Evolutionary conservation across 2,329 filamentous ascomycete genomes (phyloP).

Genomic region (Arthrobotrys musiformis): DNA sequence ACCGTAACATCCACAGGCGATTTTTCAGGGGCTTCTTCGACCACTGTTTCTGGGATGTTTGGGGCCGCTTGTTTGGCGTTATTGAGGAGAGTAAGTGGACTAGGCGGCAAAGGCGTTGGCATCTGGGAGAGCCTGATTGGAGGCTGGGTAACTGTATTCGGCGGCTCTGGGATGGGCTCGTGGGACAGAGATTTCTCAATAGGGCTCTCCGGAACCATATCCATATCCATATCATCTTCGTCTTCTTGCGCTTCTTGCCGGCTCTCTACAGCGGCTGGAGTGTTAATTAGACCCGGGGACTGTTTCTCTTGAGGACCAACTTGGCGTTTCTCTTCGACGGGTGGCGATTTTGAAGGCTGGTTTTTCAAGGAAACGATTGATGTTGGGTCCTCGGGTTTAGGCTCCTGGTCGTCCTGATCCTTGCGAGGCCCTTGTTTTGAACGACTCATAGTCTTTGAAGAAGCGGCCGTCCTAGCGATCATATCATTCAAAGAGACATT

Average conservation of each 20-base stretch:
- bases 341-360: neutral
- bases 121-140: constrained; percentile 41
- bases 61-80: constrained; percentile 27
- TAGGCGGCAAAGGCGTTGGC: constrained; percentile 46
- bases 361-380: neutral
- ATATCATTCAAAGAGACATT: constrained; percentile 37
- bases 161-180: neutral
- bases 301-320: neutral
- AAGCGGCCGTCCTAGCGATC: constrained; percentile 20
- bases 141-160: constrained; percentile 10
- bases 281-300: neutral
- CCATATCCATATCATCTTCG: neutral
- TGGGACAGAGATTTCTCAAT: neutral
- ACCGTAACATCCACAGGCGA: constrained; percentile 7
- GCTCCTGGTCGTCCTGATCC: neutral
- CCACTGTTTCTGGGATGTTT: constrained; percentile 46
- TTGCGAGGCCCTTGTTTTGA: neutral
- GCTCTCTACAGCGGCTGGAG: neutral
- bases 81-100: constrained; percentile 40
- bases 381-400: neutral
- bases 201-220: constrained; percentile 4
- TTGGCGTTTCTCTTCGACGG: neutral
- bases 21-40: constrained; percentile 30
- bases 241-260: neutral
- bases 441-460: neutral